Conservation (phyloP, 305 asterid species). For the Nicotiana rustica region DNA sequence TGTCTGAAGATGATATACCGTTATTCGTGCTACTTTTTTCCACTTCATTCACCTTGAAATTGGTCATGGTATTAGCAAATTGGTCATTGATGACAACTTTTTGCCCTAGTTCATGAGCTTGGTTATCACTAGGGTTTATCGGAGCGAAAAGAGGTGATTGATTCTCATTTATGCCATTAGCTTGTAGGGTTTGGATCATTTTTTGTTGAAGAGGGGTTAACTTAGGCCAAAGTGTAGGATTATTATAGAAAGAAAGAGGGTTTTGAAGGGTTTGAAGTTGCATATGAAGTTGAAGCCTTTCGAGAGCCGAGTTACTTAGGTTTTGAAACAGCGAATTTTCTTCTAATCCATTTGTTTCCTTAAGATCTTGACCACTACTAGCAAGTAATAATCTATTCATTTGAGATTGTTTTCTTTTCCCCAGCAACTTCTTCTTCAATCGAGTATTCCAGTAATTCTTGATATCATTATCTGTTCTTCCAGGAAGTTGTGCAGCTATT, state of each 20-base stretch:
- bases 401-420: conserved; percentile 57
- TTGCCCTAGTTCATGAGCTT: conserved; percentile 24
- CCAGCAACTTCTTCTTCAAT: conserved; percentile 70
- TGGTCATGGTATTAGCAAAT: conserved; percentile 1
- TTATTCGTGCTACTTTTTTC: not conserved
- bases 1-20: not conserved
- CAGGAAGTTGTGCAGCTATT: conserved; percentile 73
- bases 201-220: conserved; percentile 53
- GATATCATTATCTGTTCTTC: conserved; percentile 78
- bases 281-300: conserved; percentile 80
- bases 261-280: conserved; percentile 64
- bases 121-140: conserved; percentile 25
- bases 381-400: conserved; percentile 42
- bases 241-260: conserved; percentile 55
- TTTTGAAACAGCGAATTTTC: conserved; percentile 49
- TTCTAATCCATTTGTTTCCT: conserved; percentile 42
- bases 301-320: conserved; percentile 72
- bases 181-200: conserved; percentile 57
- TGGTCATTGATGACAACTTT: not conserved
- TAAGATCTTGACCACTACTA: conserved; percentile 39
- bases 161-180: conserved; percentile 38
- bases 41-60: conserved; percentile 14
- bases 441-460: conserved; percentile 79
- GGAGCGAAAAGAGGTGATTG: conserved; percentile 36
- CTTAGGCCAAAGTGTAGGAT: conserved; percentile 55